A percentile compares a stretch with the other conserved stretches of the same genome.
Conservation (phyloP, 345 rosid genomes). For the Euphorbia lathyris region DNA sequence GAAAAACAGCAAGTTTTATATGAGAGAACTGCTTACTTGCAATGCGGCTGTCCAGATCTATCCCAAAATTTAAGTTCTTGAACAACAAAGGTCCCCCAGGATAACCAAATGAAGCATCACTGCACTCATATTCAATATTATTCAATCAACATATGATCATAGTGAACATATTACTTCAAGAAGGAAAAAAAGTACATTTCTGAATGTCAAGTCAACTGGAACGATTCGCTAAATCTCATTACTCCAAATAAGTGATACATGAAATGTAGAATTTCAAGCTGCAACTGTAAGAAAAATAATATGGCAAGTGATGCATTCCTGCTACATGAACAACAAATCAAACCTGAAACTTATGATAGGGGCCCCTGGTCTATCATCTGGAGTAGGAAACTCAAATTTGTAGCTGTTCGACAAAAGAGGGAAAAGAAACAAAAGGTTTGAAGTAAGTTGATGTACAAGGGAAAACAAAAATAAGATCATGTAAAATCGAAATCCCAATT, state of each 20-base stretch:
- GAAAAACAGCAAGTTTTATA: neutral
- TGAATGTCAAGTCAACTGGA: neutral
- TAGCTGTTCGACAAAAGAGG: slow-evolving; percentile 59
- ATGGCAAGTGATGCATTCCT: neutral
- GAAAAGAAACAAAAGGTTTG: neutral
- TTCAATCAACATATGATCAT: neutral
- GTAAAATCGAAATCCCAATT: slow-evolving; percentile 3
- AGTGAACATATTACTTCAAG: neutral
- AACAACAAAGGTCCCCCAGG: slow-evolving; percentile 85
- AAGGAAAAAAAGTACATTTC: neutral
- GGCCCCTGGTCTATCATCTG: slow-evolving; percentile 95
- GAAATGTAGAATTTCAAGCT: neutral
- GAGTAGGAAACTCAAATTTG: slow-evolving; percentile 98
- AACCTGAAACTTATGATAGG: slow-evolving; percentile 99
- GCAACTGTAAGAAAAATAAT: neutral
- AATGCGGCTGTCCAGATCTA: slow-evolving; percentile 94
- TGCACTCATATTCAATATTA: slow-evolving; percentile 34
- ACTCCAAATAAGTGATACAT: neutral
- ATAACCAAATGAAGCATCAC: slow-evolving; percentile 99
- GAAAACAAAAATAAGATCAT: slow-evolving; percentile 3
- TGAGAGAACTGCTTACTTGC: slow-evolving; percentile 67
- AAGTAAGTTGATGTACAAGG: neutral
- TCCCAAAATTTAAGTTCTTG: slow-evolving; percentile 94
- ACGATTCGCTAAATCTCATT: neutral
- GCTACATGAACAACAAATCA: slow-evolving; percentile 23